Evolutionary conservation across 306 rosid species (phyloP).

Genomic region (Dalbergia oliveri): DNA sequence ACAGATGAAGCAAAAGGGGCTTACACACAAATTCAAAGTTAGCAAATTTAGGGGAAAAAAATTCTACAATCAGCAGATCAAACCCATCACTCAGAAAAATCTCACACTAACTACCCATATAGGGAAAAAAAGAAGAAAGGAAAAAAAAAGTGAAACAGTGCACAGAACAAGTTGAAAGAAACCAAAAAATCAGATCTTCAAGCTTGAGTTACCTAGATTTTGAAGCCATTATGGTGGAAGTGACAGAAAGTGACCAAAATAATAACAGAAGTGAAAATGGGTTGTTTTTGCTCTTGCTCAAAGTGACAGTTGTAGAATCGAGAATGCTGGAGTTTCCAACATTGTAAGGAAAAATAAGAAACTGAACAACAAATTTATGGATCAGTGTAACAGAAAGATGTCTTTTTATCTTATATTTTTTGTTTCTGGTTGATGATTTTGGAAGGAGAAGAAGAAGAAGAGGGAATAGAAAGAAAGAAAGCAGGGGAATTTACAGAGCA

Average conservation of each 20-base stretch:
- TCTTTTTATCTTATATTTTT: background rate
- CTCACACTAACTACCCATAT: constrained; percentile 29
- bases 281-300: background rate
- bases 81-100: constrained; percentile 37
- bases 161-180: constrained; percentile 16
- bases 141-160: background rate
- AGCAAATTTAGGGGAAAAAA: constrained; percentile 14
- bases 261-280: constrained; percentile 25
- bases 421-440: constrained; percentile 1
- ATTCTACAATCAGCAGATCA: constrained; percentile 55
- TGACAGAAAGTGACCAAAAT: constrained; percentile 4
- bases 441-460: background rate
- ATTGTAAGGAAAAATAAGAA: constrained; percentile 51
- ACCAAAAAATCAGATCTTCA: constrained; percentile 65
- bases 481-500: constrained; percentile 56
- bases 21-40: constrained; percentile 6
- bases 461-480: background rate
- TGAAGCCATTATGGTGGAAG: constrained; percentile 67
- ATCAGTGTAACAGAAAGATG: constrained; percentile 47
- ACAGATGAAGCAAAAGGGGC: constrained; percentile 6
- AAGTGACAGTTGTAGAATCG: constrained; percentile 43
- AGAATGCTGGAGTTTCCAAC: constrained; percentile 58
- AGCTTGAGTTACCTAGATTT: constrained; percentile 72
- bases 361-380: constrained; percentile 39
- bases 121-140: background rate